phyloP scores from a whole-genome alignment of 2,329 filamentous ascomycete genomes.

The Neocucurbitaria cava region DNA sequence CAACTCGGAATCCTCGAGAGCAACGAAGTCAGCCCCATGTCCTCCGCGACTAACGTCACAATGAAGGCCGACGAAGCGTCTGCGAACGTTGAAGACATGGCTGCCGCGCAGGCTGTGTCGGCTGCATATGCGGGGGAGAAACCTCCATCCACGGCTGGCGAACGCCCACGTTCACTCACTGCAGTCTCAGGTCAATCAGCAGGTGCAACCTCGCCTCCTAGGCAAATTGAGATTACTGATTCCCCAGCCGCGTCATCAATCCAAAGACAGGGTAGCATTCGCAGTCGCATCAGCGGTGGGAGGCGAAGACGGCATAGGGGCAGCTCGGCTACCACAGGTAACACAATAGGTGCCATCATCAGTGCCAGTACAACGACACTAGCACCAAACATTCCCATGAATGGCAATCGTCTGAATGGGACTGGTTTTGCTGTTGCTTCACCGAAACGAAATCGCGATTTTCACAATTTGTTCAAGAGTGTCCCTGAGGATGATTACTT shows the following conservation, averaged over 20 bases:
- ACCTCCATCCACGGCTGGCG: constrained; percentile 35
- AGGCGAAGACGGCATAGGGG: constrained; percentile 75
- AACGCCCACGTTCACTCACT: constrained; percentile 50
- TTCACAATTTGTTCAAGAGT: constrained; percentile 91
- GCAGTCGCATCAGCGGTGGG: constrained; percentile 60
- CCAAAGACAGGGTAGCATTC: constrained; percentile 60
- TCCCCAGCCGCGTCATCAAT: constrained; percentile 60
- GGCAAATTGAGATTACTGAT: constrained; percentile 70
- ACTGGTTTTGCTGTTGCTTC: constrained; percentile 96
- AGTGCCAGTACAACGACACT: constrained; percentile 73
- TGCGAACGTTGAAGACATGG: constrained; percentile 65
- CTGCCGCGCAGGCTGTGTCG: constrained; percentile 66
- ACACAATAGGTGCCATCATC: constrained; percentile 75
- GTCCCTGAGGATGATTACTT: constrained; percentile 98
- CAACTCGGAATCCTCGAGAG: constrained; percentile 81
- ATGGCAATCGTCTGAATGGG: constrained; percentile 81
- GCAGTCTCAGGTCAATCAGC: constrained; percentile 41
- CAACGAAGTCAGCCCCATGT: constrained; percentile 63
- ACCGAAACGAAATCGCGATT: constrained; percentile 95
- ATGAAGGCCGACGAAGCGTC: constrained; percentile 59
- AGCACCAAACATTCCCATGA: constrained; percentile 66
- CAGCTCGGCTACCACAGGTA: constrained; percentile 72
- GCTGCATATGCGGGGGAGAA: constrained; percentile 63
- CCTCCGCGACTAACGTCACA: constrained; percentile 64
- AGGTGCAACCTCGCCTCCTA: constrained; percentile 59